Percentiles rank a stretch among this genome's conserved stretches.
These are phyloP conservation scores for Pichia thaimueangensis DNA, from an alignment of 805 yeast species.

Conservation along the genomic window DNA sequence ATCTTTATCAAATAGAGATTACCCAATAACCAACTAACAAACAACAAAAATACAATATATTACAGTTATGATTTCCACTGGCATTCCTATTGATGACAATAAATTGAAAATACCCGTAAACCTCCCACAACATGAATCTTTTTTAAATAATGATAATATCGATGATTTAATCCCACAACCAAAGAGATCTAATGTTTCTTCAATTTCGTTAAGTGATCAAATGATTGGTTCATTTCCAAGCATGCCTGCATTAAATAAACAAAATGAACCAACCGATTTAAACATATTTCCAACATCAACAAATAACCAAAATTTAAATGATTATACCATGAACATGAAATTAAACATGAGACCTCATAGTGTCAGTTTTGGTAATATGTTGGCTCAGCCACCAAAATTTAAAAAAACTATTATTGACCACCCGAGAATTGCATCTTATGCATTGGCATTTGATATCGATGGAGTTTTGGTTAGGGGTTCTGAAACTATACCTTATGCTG, in stretches of 20 bases:
- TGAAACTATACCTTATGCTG: slow-evolving; percentile 74
- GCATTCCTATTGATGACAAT: no score
- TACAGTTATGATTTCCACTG: no score
- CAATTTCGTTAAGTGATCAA: slow-evolving; percentile 65
- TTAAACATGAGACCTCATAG: background rate
- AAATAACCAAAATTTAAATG: no score
- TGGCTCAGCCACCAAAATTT: slow-evolving; percentile 28
- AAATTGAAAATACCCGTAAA: background rate
- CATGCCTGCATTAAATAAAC: slow-evolving; percentile 18
- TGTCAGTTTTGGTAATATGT: background rate
- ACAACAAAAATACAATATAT: no score
- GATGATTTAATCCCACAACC: slow-evolving; percentile 58
- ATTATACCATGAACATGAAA: no score
- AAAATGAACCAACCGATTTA: no score
- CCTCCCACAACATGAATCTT: slow-evolving; percentile 31
- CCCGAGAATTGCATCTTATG: slow-evolving; percentile 69
- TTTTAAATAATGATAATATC: slow-evolving; percentile 67
- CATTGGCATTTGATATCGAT: slow-evolving; percentile 90
- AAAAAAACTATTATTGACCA: slow-evolving; percentile 57
- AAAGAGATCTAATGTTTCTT: slow-evolving; percentile 57
- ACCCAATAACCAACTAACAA: no score
- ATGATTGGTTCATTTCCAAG: slow-evolving; percentile 42
- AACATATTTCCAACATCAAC: no score
- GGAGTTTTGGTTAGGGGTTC: slow-evolving; percentile 88
- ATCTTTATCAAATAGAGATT: no score